Percentiles rank a stretch among this genome's conserved stretches.
Evolutionary conservation across 768 basidiomycete species (phyloP).

Genomic region (Stropharia rugosoannulata): DNA sequence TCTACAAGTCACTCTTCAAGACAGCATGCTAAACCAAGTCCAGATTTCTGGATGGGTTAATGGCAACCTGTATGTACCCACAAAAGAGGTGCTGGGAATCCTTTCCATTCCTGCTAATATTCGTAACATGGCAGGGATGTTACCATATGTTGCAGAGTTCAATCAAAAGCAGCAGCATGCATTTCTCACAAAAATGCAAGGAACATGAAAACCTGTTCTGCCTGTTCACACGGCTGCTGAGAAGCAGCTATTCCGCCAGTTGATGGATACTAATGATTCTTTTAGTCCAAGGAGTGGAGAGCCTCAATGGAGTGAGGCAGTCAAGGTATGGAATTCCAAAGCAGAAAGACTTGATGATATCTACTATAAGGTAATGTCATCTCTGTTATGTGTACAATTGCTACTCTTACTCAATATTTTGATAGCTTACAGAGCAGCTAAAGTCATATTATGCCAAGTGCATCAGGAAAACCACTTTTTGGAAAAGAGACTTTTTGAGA

Average conservation of each 20-base stretch:
- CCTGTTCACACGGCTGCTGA: conserved; percentile 22
- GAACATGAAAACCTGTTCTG: conserved; percentile 21
- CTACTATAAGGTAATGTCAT: conserved; percentile 23
- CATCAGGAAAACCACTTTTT: no score
- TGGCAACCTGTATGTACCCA: conserved; percentile 16
- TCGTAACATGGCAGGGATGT: conserved; percentile 5
- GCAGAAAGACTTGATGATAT: conserved; percentile 8
- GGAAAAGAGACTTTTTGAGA: no score
- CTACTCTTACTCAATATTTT: conserved; percentile 9
- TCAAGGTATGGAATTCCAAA: conserved; percentile 15
- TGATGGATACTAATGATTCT: conserved; percentile 13
- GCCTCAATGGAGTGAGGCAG: conserved; percentile 13
- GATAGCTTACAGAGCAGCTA: neutral
- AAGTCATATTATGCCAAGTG: no score
- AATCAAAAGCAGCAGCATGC: conserved; percentile 8
- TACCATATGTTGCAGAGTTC: neutral
- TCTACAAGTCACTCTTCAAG: conserved; percentile 1
- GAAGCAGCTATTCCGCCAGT: conserved; percentile 18
- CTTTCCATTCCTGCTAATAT: conserved; percentile 9
- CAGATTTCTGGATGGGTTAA: conserved; percentile 18
- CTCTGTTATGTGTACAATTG: conserved; percentile 4
- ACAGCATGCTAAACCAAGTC: conserved; percentile 3
- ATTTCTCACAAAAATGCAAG: conserved; percentile 23
- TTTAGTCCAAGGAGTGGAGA: conserved; percentile 9
- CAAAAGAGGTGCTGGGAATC: conserved; percentile 15